Percentiles rank a stretch among this genome's conserved stretches.
These are phyloP conservation scores for Tanacetum coccineum DNA, from an alignment of 129 eudicot species.

Conservation along the genomic window DNA sequence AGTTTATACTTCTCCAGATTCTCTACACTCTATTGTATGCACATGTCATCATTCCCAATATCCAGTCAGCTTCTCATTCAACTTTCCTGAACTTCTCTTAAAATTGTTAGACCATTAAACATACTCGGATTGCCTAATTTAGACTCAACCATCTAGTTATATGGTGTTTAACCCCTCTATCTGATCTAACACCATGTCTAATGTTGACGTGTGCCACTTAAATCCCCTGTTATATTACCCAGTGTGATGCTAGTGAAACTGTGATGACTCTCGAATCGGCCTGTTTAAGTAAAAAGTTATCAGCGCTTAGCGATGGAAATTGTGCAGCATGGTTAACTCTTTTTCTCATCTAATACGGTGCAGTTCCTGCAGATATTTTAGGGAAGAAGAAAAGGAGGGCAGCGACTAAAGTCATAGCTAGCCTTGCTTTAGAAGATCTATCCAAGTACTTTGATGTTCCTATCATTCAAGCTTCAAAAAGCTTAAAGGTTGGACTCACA, in stretches of 20 bases:
- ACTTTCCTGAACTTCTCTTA: no score
- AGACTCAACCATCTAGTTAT: no score
- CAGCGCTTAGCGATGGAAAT: not conserved
- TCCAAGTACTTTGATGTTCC: constrained; percentile 52
- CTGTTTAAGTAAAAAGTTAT: not conserved
- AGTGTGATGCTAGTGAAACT: not conserved
- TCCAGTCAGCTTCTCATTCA: no score
- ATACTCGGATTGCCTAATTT: no score
- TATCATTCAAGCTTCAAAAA: constrained; percentile 48
- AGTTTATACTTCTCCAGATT: no score
- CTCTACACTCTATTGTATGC: no score
- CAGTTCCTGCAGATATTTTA: constrained; percentile 25
- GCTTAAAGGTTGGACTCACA: constrained; percentile 46
- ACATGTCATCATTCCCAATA: no score
- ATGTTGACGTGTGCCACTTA: not conserved
- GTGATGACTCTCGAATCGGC: not conserved
- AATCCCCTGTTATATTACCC: not conserved
- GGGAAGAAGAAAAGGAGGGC: constrained; percentile 49
- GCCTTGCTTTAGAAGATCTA: constrained; percentile 49
- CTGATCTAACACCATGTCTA: no score
- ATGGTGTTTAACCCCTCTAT: no score
- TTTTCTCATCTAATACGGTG: constrained; percentile 15
- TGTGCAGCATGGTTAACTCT: constrained; percentile 14
- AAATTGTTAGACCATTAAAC: no score
- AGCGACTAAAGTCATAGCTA: constrained; percentile 40